Base-by-base conservation (phyloP, 257 asterid genomes). In the Cynanchum wilfordii region DNA sequence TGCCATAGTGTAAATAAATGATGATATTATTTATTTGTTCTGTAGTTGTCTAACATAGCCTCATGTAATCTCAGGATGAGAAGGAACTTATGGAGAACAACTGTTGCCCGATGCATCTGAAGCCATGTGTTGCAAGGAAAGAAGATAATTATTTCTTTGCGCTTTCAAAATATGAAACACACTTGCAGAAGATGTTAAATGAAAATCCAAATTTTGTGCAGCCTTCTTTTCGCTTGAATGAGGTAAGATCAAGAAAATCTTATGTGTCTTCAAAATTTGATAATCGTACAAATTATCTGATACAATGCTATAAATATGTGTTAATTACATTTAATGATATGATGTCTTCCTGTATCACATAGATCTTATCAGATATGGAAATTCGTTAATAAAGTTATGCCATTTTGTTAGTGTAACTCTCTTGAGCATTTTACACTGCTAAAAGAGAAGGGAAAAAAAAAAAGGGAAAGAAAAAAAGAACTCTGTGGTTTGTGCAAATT, bases 111-210 rank as follows among this genome's bases (percentile, higher is more conserved):
- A 82, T 87, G 68, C 99, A 94, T 88, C 82, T 94, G 83, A 86
- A 91, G 86, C 97, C 97, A 71, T 94, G 99, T 77, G 79, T 80
- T 56, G 83, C 69, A 71, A 87, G 93, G 86, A 94, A 88, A 85
- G 99, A 94, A 87, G 96, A 91, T 76, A 94, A 94, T 81, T 94
- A 94, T 81, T 94, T 94, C 82, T 94, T 94, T 87, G 96, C 99
- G 49, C 79, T 94, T 60, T 91, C 99, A 11, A 94, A 94, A 92
- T 94, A 94, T 80, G 95, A 94, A 78, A 83, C 82, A 33, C 85
- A 76, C 73, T 66, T 94, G 74, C 97, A 89, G 82, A 88, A 88
- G 24, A 76, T 82, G 80, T 78, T 94, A 78, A 64, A 78, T n/a
- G 81, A 86, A 73, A 89, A 88, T 79, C 90, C 96, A 0, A 86